These are phyloP conservation scores for Zymoseptoria tritici DNA, from an alignment of 2,329 filamentous ascomycete genomes.

Conservation along the genomic window DNA sequence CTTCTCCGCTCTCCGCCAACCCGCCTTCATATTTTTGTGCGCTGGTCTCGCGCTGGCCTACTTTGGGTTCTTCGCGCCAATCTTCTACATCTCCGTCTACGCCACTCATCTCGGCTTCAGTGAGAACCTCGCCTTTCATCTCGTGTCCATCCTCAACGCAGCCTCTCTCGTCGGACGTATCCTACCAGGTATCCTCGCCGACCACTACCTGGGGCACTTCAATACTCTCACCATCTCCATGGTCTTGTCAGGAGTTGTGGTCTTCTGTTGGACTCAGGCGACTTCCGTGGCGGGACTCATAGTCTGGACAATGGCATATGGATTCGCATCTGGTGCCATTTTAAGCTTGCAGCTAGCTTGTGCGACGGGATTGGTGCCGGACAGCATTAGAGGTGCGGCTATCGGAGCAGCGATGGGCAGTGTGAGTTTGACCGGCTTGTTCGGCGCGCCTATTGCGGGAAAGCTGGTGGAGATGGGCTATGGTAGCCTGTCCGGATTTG, in stretches of 20 bases:
- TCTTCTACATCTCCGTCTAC: slow-evolving; percentile 35
- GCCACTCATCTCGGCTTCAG: slow-evolving; percentile 23
- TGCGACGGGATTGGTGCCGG: slow-evolving; percentile 36
- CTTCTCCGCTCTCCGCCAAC: slow-evolving; percentile 13
- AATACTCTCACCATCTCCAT: slow-evolving; percentile 35
- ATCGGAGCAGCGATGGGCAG: slow-evolving; percentile 38
- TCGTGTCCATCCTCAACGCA: slow-evolving; percentile 35
- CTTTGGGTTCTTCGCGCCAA: slow-evolving; percentile 30
- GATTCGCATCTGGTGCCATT: slow-evolving; percentile 38
- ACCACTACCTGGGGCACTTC: slow-evolving; percentile 33
- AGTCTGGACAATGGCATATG: slow-evolving; percentile 33
- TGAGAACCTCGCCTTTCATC: slow-evolving; percentile 21
- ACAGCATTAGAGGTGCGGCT: slow-evolving; percentile 35
- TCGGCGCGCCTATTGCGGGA: slow-evolving; percentile 19
- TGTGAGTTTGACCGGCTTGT: slow-evolving; percentile 33
- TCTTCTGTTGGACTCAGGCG: slow-evolving; percentile 28
- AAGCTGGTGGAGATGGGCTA: slow-evolving; percentile 17
- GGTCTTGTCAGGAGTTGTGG: slow-evolving; percentile 30
- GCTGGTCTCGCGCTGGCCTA: slow-evolving; percentile 16
- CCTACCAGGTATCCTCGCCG: slow-evolving; percentile 34
- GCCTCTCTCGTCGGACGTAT: slow-evolving; percentile 36
- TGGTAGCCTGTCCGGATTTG: slow-evolving; percentile 11
- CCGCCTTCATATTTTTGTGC: slow-evolving; percentile 20
- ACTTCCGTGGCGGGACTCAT: slow-evolving; percentile 18
- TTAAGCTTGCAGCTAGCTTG: slow-evolving; percentile 43